Evolutionary conservation across 257 asterid species (phyloP), one percentile per base, ranked within the genome.

Genomic region (Ballota nigra): DNA sequence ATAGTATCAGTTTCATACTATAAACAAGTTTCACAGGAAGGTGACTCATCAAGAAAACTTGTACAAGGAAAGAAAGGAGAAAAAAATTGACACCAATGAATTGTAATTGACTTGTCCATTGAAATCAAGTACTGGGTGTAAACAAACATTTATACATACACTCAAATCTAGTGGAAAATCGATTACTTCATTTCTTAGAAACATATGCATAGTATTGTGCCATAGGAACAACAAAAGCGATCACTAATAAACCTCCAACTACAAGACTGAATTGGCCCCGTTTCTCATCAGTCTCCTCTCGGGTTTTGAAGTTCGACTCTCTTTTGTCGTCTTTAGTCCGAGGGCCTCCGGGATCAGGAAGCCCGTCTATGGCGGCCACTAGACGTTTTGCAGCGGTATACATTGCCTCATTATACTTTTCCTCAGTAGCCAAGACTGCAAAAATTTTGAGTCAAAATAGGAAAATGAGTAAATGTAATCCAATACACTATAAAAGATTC

Each of bases 201-300:
- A 92, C 87, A 72, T 92, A 95, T 4, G 99, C 99, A 65, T 81
- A 92, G 83, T 95, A 92, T 80, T 95, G 99, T 15, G 98, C 98
- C 99, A 92, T 95, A 7, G 98, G 98, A 81, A 92, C 98, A 77
- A 95, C 98, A 58, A 95, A 95, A 79, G 99, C 99, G 80, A 92
- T 92, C 47, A 95, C 99, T 76, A 95, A 80, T 87, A 94, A 82
- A 76, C 98, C 99, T 84, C 99, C 97, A 77, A 95, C 97, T 0
- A 88, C 97, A 80, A 92, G 97, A 47, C 96, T 80, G 87, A 92
- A 95, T 71, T 92, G 97, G 33, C 96, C 98, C 72, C 99, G 86
- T 85, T 95, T 90, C 86, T 89, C 98, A 0, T 89, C 98, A 2
- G 98, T 95, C 82, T 95, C 98, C 74, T 95, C 99, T 74, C 67